Percentiles rank a stretch among this genome's conserved stretches.
These are phyloP conservation scores for Magnusiomyces suaveolens DNA, from an alignment of 1,139 yeast species.

Conservation along the genomic window DNA sequence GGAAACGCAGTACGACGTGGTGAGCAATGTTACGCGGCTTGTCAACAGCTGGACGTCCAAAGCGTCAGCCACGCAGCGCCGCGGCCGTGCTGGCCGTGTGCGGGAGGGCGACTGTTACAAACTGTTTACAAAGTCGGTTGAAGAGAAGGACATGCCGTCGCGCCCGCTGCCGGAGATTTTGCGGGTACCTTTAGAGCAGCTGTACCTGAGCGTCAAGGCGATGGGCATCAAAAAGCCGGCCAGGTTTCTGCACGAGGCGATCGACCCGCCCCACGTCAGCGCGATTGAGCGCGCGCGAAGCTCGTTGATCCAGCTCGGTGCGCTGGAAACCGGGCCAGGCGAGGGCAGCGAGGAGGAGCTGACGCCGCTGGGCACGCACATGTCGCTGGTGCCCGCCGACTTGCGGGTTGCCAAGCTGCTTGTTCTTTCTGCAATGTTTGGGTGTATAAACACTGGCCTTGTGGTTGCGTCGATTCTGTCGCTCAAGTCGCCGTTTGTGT, in stretches of 20 bases:
- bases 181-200: conserved; percentile 70
- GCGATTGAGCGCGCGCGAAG: conserved; percentile 56
- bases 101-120: conserved; percentile 74
- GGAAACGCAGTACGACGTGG: conserved; percentile 59
- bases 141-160: conserved; percentile 45
- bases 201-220: conserved; percentile 73
- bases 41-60: conserved; percentile 80
- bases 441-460: conserved; percentile 67
- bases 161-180: conserved; percentile 85
- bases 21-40: conserved; percentile 57
- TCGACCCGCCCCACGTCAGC: conserved; percentile 65
- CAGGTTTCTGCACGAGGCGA: conserved; percentile 58
- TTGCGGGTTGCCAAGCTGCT: conserved; percentile 75
- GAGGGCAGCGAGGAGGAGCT: conserved; percentile 38
- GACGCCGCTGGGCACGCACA: conserved; percentile 71
- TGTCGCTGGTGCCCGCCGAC: conserved; percentile 78
- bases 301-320: conserved; percentile 62
- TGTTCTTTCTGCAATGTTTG: conserved; percentile 70
- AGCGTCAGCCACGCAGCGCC: conserved; percentile 85
- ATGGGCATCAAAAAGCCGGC: conserved; percentile 75
- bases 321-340: conserved; percentile 35
- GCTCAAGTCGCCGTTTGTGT: conserved; percentile 62
- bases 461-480: conserved; percentile 69
- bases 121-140: conserved; percentile 57
- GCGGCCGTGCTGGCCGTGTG: conserved; percentile 99